These are phyloP conservation scores for Macrophomina tecta DNA, from an alignment of 2,329 filamentous ascomycete species.

Conservation along the genomic window DNA sequence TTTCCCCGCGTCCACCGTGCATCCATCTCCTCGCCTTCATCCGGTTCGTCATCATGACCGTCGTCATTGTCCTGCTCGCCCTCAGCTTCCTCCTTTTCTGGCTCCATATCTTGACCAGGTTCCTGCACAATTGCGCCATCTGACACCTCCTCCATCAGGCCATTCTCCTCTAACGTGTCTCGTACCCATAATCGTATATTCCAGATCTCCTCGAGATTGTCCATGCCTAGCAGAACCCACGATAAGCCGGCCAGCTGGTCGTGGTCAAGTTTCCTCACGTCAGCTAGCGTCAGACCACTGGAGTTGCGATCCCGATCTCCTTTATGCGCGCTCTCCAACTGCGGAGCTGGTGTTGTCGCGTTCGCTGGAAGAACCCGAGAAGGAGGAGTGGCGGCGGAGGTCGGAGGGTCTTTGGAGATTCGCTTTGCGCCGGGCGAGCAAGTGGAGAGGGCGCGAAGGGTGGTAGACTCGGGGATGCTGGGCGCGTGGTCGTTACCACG, in stretches of 20 bases:
- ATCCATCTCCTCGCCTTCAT: not conserved
- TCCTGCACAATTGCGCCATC: not conserved
- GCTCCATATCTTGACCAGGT: not conserved
- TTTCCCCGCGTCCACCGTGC: slow-evolving; percentile 4
- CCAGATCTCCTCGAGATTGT: not conserved
- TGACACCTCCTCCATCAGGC: not conserved
- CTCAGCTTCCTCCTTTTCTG: not conserved
- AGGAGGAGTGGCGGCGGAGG: not conserved
- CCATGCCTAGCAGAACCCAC: not conserved
- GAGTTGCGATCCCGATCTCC: not conserved
- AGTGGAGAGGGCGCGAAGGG: slow-evolving; percentile 1
- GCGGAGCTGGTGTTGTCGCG: not conserved
- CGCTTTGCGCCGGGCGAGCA: not conserved
- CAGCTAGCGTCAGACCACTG: not conserved
- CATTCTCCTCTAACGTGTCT: not conserved
- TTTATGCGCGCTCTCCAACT: not conserved
- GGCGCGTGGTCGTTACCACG: not conserved
- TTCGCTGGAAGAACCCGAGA: too few species aligned
- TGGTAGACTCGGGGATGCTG: slow-evolving; percentile 12
- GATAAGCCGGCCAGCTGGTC: not conserved
- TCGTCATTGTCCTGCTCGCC: not conserved
- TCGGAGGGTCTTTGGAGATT: not conserved
- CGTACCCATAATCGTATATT: not conserved
- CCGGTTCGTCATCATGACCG: not conserved
- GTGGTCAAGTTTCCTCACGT: not conserved